phyloP scores from a whole-genome alignment of 2,329 filamentous ascomycete genomes.

The Taxawa tesnikishii region DNA sequence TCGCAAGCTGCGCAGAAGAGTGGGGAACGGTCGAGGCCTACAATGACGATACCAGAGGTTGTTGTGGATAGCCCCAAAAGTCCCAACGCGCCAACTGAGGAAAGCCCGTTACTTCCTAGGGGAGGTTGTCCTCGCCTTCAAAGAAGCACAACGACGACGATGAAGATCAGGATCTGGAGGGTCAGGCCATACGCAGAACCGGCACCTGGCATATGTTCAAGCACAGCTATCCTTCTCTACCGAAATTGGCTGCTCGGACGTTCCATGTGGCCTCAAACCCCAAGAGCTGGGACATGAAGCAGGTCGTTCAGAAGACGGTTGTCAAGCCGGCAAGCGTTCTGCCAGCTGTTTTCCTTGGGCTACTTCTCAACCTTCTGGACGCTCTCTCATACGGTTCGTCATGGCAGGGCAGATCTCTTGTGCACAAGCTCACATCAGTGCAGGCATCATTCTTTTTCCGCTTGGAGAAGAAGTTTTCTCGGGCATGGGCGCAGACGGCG shows the following conservation, averaged over 20 bases:
- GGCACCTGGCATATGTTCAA: slow-evolving; percentile 17
- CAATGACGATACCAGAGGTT: background rate
- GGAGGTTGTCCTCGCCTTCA: slow-evolving; percentile 12
- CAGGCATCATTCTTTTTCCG: slow-evolving; percentile 65
- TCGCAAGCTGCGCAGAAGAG: background rate
- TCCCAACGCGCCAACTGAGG: slow-evolving; percentile 11
- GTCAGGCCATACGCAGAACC: slow-evolving; percentile 7
- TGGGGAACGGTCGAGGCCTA: background rate
- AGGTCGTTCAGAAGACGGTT: slow-evolving; percentile 52
- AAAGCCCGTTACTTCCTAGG: slow-evolving; percentile 23
- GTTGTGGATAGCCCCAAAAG: background rate
- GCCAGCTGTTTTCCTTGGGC: slow-evolving; percentile 76
- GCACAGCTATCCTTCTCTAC: slow-evolving; percentile 16
- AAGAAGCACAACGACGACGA: slow-evolving; percentile 1
- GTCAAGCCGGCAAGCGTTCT: slow-evolving; percentile 58
- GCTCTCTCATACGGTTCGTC: slow-evolving; percentile 90
- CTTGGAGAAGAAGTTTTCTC: slow-evolving; percentile 78
- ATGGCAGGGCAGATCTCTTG: slow-evolving; percentile 44
- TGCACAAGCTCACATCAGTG: too few relatives aligned
- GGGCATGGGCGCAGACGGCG: slow-evolving; percentile 78
- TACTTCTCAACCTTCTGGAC: slow-evolving; percentile 86
- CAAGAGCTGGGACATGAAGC: slow-evolving; percentile 57
- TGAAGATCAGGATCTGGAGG: slow-evolving; percentile 13
- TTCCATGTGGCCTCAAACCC: slow-evolving; percentile 40
- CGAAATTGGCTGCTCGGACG: slow-evolving; percentile 6